Evolutionary conservation across 2,329 filamentous ascomycete genomes (phyloP), one percentile per base, ranked within the genome.

Genomic region (Didymellaceae sp.): DNA sequence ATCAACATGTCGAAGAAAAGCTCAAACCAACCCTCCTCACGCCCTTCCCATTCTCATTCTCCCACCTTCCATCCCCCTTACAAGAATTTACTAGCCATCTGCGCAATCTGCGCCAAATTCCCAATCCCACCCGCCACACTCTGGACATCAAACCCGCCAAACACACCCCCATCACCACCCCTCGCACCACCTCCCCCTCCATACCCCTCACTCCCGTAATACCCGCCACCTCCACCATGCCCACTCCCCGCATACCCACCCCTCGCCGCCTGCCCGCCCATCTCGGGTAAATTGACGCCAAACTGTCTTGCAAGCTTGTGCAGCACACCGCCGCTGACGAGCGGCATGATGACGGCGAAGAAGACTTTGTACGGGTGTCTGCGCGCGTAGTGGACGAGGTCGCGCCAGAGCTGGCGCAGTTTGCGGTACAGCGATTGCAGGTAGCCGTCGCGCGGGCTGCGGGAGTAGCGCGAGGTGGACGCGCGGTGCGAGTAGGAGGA

Each of bases 351-450:
- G 56, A 96, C 87, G 55, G 91, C 83, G 78, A 97, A 89, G 78
- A 97, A 89, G 38, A 96, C 89, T 76, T 95, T 95, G 68, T 91
- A 77, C 0, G 92, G 93, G 76, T 97, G 88, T 28, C 85, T 82
- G 70, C 90, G 88, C 65, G 90, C 88, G 76, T 93, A 96, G 71
- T 87, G 84, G 71, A 88, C 80, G 7, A 97, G 85, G 70, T 96
- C 87, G 66, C 88, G 88, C 49, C 96, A 77, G 55, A 96, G 83
- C 33, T 88, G 86, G 68, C 87, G 88, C 54, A 97, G 83, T 65
- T 90, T 87, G 73, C 84, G 83, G 72, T 90, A 82, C 37, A 91
- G 80, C 61, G 87, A 86, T 47, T 85, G 78, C 57, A 96, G 75
- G 77, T 95, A 96, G 66, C 86, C 88, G 53, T 85, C 81, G 60